Conservation (phyloP, 177 flowering plant genomes). For the Vitis hybrid region DNA sequence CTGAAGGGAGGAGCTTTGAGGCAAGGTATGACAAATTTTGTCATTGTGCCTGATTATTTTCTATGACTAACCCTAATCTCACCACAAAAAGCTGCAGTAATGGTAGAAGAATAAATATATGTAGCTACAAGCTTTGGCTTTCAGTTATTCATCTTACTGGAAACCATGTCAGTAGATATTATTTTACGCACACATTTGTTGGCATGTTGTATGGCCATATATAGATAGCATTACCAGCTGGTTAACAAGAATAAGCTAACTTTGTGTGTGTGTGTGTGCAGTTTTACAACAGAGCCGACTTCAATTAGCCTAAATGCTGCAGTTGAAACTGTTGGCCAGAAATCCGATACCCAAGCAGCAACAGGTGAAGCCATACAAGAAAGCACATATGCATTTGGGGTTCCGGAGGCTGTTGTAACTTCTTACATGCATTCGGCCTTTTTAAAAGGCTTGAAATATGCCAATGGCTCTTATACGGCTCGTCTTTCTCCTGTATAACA, state of each 20-base stretch:
- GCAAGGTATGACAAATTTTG: slow-evolving; percentile 55
- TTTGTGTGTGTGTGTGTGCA: slow-evolving; percentile 35
- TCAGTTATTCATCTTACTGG: too few species aligned
- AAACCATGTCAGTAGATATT: too few species aligned
- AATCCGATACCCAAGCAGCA: slow-evolving; percentile 26
- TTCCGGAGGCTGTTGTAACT: slow-evolving; percentile 39
- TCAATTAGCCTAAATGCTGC: slow-evolving; percentile 79
- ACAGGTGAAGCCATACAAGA: slow-evolving; percentile 13
- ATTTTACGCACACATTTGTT: too few species aligned
- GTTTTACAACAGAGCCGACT: slow-evolving; percentile 61
- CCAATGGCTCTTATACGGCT: slow-evolving; percentile 60
- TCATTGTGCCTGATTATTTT: background rate
- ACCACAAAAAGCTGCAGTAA: background rate
- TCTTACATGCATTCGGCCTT: slow-evolving; percentile 45
- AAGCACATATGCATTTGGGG: slow-evolving; percentile 29
- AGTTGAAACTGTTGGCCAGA: slow-evolving; percentile 34
- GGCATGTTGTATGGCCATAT: too few species aligned
- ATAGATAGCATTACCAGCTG: too few species aligned
- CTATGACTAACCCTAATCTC: background rate
- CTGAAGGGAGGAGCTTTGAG: slow-evolving; percentile 62
- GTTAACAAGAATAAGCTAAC: background rate
- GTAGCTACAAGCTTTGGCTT: background rate
- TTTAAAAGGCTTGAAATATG: slow-evolving; percentile 68
- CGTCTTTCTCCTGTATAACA: slow-evolving; percentile 53
- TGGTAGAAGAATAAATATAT: too few species aligned